A percentile compares a stretch with the other conserved stretches of the same genome.
phyloP scores from a whole-genome alignment of 371 early-diverging fungal genomes.

The Mucor irregularis region DNA sequence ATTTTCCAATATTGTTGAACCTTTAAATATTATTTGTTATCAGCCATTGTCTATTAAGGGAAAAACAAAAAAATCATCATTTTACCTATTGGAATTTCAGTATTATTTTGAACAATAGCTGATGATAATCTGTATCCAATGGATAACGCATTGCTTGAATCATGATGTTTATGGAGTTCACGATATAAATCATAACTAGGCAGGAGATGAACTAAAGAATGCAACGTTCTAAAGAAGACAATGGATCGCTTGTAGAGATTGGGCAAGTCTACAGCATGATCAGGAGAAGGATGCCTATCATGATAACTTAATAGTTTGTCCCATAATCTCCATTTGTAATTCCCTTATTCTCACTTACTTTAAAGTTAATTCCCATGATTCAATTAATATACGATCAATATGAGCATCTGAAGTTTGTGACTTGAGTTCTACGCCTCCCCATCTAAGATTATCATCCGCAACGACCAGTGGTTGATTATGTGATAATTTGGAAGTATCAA shows the following conservation, averaged over 20 bases:
- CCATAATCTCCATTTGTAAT: background rate
- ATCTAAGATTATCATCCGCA: slow-evolving; percentile 28
- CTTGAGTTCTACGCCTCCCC: slow-evolving; percentile 19
- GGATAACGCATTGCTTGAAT: slow-evolving; percentile 39
- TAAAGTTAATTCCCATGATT: slow-evolving; percentile 78
- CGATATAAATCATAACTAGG: slow-evolving; percentile 71
- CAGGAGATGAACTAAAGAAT: slow-evolving; percentile 73
- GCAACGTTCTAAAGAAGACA: slow-evolving; percentile 84
- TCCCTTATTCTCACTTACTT: slow-evolving; percentile 46
- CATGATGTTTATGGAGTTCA: slow-evolving; percentile 39
- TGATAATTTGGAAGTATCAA: slow-evolving; percentile 62
- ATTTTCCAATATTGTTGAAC: slow-evolving; percentile 48
- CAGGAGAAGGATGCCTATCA: slow-evolving; percentile 50
- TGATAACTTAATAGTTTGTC: no score
- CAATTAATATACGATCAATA: slow-evolving; percentile 61
- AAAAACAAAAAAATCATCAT: background rate
- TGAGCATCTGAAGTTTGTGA: slow-evolving; percentile 5
- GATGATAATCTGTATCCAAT: slow-evolving; percentile 70
- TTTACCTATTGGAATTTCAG: slow-evolving; percentile 66
- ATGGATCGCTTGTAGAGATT: slow-evolving; percentile 88
- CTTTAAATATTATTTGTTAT: slow-evolving; percentile 20
- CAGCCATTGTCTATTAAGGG: background rate
- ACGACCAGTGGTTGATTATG: slow-evolving; percentile 18
- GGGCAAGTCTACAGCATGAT: slow-evolving; percentile 72
- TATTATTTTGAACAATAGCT: slow-evolving; percentile 6